Evolutionary conservation across 2,329 filamentous ascomycete genomes (phyloP), one percentile per base, ranked within the genome.

Genomic region (Magnaporthiopsis incrustans): DNA sequence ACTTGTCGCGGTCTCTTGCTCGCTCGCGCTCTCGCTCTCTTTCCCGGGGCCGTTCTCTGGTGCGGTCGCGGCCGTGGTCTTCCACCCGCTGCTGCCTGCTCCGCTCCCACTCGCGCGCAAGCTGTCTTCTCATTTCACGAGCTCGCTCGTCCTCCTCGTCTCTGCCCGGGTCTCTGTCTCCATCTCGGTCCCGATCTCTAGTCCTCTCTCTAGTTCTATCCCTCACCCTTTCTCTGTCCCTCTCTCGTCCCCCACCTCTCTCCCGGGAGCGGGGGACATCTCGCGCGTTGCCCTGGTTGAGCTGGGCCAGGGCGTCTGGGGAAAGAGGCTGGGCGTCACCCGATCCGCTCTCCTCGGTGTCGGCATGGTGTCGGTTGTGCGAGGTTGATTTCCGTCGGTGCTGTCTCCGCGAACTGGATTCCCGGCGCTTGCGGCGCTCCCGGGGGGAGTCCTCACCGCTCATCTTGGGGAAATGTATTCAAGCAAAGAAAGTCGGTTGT

Each of bases 271-370:
- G 59, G 32, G 38, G 53, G 35, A 57, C 26, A 44, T 57, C 61
- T 60, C 61, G 64, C 4, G 59, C 22, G 38, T 70, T 70, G 59
- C 63, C 61, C 1, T 68, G 66, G 56, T 72, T 71, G 18, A 72
- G 65, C 25, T 67, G 67, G 0, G 70, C 70, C 30, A 72, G 64
- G 1, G 71, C 72, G 56, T 72, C 71, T 11, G 65, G 60, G 7
- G 72, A 73, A n/a, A 73, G 63, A 1, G 65, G 61, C 14, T 69
- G 69, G 4, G 67, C 63, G 64, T 64, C 65, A 15, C 65, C 64
- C 10, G 53, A 64, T 35, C 65, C 64, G 56, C 61, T 63, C 25
- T 63, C 61, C 25, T 63, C 61, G 8, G 61, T 30, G 18, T 26
- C 33, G 30, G 61, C 33, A 6, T 63, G 56, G 22, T 53, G 61